These are phyloP conservation scores for Sphagnurus paluster DNA, from an alignment of 1,284 basidiomycete genomes.

Conservation along the genomic window DNA sequence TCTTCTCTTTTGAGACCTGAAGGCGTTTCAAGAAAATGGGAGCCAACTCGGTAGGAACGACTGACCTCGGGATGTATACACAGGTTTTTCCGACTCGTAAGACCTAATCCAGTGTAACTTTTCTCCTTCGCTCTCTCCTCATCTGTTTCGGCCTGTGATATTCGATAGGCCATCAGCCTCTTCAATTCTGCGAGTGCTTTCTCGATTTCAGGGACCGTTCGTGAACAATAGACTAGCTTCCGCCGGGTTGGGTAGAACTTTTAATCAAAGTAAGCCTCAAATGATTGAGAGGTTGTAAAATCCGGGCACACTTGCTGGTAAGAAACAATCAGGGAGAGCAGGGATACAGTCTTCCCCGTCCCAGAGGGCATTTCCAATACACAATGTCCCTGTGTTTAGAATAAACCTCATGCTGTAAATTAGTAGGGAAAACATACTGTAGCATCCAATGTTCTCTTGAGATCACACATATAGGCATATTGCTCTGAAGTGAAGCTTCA, in stretches of 20 bases:
- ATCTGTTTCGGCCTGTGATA: slow-evolving; percentile 65
- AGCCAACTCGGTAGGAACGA: slow-evolving; percentile 8
- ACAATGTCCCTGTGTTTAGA: slow-evolving; percentile 83
- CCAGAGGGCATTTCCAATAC: slow-evolving; percentile 99
- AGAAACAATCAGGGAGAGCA: slow-evolving; percentile 94
- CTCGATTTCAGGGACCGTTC: slow-evolving; percentile 99
- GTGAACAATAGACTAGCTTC: slow-evolving; percentile 98
- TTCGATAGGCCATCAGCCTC: slow-evolving; percentile 90
- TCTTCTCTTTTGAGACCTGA: slow-evolving; percentile 94
- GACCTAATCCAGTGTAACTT: slow-evolving; percentile 86
- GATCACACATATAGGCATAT: slow-evolving; percentile 99
- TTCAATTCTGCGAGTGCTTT: slow-evolving; percentile 97
- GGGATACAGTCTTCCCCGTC: slow-evolving; percentile 97
- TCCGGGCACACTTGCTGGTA: slow-evolving; percentile 82
- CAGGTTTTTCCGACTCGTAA: slow-evolving; percentile 96
- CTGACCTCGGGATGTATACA: slow-evolving; percentile 94
- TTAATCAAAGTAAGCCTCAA: slow-evolving; percentile 8
- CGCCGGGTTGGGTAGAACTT: slow-evolving; percentile 91
- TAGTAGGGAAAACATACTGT: slow-evolving; percentile 44
- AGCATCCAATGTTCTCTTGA: slow-evolving; percentile 95
- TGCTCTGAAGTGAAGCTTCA: slow-evolving; percentile 66
- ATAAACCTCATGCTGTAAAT: slow-evolving; percentile 1
- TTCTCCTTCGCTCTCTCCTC: slow-evolving; percentile 81
- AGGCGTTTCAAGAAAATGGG: slow-evolving; percentile 1
- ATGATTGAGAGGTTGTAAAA: background rate